Base-by-base conservation (phyloP, 2,329 filamentous ascomycete species). In the Fusarium veterinarium region DNA sequence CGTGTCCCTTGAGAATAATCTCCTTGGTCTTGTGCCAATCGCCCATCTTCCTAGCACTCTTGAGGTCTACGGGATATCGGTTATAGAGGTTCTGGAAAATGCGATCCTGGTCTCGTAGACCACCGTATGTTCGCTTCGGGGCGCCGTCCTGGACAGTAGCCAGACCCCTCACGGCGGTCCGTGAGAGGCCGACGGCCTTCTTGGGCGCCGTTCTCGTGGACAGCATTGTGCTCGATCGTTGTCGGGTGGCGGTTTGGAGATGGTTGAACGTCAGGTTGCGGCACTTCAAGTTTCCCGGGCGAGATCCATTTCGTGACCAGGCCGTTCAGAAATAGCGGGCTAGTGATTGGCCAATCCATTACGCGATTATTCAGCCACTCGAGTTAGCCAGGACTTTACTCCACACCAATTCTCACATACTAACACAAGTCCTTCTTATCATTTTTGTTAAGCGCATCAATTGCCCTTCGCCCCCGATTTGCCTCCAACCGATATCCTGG, bases 1-100 rank as follows among this genome's bases (percentile, higher is more conserved):
- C 95, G 84, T 99, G 94, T 63, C 96, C 96, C 89, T 99, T 99
- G 77, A 94, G 86, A 67, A 99, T 84, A 65, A 99, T 99, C 83
- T 99, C 96, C 89, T 99, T 99, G 62, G 96, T 99, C 89, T 97
- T 97, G 87, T 99, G 91, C 96, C 96, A 99, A 84, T 98, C 96
- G 78, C 96, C 96, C 89, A 97, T 97, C 86, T 97, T 97, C 91
- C 94, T 95, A 60, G 96, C 95, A 81, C 91, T 94, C 87, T 96
- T 95, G 77, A 99, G 86, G 83, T 98, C 95, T 72, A 95, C 89
- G 58, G 94, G 95, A 85, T 94, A 94, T 81, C 96, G 94, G 79
- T 94, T 92, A 86, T 99, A 99, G 67, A 99, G 89, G 86, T 99
- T 99, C 87, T 97, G 95, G 86, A 99, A 99, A 85, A 99, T 99